Conservation (phyloP, 352 stramenopile genomes). For the Hyphochytrium catenoides region DNA sequence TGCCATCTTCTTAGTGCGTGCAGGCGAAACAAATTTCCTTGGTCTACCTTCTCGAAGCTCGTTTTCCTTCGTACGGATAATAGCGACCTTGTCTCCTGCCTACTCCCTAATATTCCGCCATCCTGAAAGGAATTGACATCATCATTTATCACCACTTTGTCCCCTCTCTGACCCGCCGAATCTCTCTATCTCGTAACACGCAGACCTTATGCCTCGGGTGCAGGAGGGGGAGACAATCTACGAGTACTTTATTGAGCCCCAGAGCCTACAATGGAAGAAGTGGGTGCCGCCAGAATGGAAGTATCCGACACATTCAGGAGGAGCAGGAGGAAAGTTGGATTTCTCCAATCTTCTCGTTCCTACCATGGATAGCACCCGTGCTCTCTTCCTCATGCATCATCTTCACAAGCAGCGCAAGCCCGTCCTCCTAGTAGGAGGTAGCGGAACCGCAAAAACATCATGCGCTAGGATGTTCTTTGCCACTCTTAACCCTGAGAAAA, state of each 20-base stretch:
- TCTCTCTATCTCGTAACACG: slow-evolving; percentile 6
- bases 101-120: too few species aligned
- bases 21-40: too few species aligned
- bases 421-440: slow-evolving; percentile 84
- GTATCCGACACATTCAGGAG: too few species aligned
- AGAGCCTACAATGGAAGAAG: slow-evolving; percentile 78
- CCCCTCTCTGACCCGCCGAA: too few species aligned
- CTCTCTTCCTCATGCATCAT: slow-evolving; percentile 70
- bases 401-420: slow-evolving; percentile 80
- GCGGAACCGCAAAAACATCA: slow-evolving; percentile 92
- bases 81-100: too few species aligned
- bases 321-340: slow-evolving; percentile 77
- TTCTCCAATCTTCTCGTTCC: slow-evolving; percentile 94
- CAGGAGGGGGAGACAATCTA: slow-evolving; percentile 66
- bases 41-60: too few species aligned
- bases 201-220: slow-evolving; percentile 64
- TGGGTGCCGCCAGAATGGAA: slow-evolving; percentile 85
- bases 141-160: too few species aligned
- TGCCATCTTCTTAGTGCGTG: too few species aligned
- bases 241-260: slow-evolving; percentile 72
- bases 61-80: too few species aligned
- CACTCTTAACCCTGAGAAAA: slow-evolving; percentile 70
- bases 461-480: slow-evolving; percentile 94
- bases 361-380: slow-evolving; percentile 92
- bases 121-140: too few species aligned